Conservation (phyloP, 179 eudicot genomes). For the Sideroxylon spinosum region DNA sequence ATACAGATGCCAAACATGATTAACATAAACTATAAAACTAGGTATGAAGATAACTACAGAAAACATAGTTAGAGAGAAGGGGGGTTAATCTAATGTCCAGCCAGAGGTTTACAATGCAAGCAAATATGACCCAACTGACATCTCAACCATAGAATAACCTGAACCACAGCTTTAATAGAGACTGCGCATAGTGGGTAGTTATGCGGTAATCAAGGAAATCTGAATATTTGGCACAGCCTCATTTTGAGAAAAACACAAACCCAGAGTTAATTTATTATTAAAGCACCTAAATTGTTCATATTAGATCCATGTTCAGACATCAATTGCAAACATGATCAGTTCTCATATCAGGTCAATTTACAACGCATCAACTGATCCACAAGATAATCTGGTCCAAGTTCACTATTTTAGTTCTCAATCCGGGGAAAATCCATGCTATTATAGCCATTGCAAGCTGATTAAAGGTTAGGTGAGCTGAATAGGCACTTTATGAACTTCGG, state of each 20-base stretch:
- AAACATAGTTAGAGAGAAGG: neutral
- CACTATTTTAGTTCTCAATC: too few relatives aligned
- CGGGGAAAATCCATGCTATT: neutral
- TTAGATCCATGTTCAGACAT: neutral
- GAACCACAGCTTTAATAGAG: too few relatives aligned
- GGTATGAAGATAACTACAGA: neutral
- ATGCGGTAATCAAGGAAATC: too few relatives aligned
- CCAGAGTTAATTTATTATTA: too few relatives aligned
- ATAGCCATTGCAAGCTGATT: neutral
- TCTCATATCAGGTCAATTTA: neutral
- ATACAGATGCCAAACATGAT: too few relatives aligned
- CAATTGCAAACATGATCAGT: neutral
- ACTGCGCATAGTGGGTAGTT: too few relatives aligned
- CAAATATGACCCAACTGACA: neutral
- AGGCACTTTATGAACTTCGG: neutral
- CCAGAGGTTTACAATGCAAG: too few relatives aligned
- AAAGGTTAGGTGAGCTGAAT: neutral
- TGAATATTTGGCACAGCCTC: too few relatives aligned
- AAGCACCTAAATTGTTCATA: too few relatives aligned
- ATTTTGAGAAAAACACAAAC: too few relatives aligned
- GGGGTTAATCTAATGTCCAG: neutral
- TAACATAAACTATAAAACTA: neutral
- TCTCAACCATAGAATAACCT: neutral
- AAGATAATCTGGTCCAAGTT: constrained; percentile 1
- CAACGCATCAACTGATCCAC: neutral